phyloP scores from a whole-genome alignment of 2,329 filamentous ascomycete species.

The Parascedosporium putredinis region DNA sequence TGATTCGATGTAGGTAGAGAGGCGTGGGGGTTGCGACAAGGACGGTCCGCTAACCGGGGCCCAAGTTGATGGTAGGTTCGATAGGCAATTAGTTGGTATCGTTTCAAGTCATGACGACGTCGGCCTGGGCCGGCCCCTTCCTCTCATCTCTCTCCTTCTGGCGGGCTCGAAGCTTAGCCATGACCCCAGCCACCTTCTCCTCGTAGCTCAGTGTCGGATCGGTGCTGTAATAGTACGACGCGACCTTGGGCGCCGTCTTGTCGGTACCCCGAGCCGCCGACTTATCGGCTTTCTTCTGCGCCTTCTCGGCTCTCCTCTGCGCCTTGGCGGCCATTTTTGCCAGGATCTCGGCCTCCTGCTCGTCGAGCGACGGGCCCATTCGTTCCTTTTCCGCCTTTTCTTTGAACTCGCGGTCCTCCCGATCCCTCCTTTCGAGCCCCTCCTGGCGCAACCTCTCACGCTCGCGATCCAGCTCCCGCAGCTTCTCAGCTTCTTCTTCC shows the following conservation, averaged over 20 bases:
- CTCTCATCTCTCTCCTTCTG: slow-evolving; percentile 21
- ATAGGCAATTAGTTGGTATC: too few species aligned
- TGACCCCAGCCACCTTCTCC: slow-evolving; percentile 12
- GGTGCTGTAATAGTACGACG: slow-evolving; percentile 10
- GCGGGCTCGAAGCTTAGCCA: slow-evolving; percentile 28
- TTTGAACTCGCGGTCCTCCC: slow-evolving; percentile 20
- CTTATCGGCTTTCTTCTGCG: slow-evolving; percentile 19
- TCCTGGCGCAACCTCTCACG: slow-evolving; percentile 20
- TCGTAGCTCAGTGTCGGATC: slow-evolving; percentile 12
- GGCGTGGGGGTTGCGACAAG: background rate
- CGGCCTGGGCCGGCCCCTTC: background rate
- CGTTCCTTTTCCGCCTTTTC: slow-evolving; percentile 18
- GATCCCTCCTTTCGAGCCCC: slow-evolving; percentile 20
- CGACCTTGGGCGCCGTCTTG: slow-evolving; percentile 7
- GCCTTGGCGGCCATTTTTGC: slow-evolving; percentile 29
- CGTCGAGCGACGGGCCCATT: slow-evolving; percentile 21
- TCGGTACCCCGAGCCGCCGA: slow-evolving; percentile 7
- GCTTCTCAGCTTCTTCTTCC: slow-evolving; percentile 31
- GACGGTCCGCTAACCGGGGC: too few species aligned
- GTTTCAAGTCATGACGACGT: background rate
- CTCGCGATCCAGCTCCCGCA: slow-evolving; percentile 28
- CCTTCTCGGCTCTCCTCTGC: slow-evolving; percentile 25
- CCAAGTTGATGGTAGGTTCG: background rate
- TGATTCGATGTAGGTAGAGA: background rate
- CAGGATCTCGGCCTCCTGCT: slow-evolving; percentile 15